Evolutionary conservation across 352 stramenopile genomes (phyloP), one percentile per base, ranked within the genome.

Genomic region (Phytopythium boreale): DNA sequence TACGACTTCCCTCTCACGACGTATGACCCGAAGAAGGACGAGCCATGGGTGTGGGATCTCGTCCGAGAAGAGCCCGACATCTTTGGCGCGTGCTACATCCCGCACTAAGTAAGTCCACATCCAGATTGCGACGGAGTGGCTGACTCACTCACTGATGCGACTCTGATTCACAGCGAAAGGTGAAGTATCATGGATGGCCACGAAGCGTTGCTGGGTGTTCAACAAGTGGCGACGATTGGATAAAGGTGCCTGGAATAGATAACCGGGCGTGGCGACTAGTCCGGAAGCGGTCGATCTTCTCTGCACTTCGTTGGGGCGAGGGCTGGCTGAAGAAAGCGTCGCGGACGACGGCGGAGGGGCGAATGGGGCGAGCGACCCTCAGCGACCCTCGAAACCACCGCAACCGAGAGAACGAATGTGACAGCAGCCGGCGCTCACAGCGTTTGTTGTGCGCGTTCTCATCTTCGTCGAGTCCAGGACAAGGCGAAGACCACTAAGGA

Each of bases 21-120:
- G 11, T 95, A 93, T 64, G 66, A 92, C 27, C 77, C 83, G 10
- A 84, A 76, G 59, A 61, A 71, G 22, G 87, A 95, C 39, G 84
- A 93, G 58, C 87, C 87, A 9, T 95, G 87, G 87, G 71, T 92
- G 11, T 95, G 87, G 87, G 84, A 95, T 47, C 64, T 92, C 36
- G 69, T 81, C 20, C 82, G 82, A 60, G 80, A 91, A 36, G 77
- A 76, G 4, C 76, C 78, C 15, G 87, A 95, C 63, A 66, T 87
- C 19, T 93, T 87, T 43, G 87, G 87, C 27, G 84, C 71, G 61
- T 80, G 73, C 59, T 95, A 95, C 57, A 80, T 90, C 24, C 83
- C 81, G 20, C 65, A 62, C 51, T 75, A 63, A 51, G 22, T 44
- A 58, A 9, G 11, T 17, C 7, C 26, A 26, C 34, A 55, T 29